phyloP scores from a whole-genome alignment of 202 grass and related monocot species.

The Musa balbisiana region DNA sequence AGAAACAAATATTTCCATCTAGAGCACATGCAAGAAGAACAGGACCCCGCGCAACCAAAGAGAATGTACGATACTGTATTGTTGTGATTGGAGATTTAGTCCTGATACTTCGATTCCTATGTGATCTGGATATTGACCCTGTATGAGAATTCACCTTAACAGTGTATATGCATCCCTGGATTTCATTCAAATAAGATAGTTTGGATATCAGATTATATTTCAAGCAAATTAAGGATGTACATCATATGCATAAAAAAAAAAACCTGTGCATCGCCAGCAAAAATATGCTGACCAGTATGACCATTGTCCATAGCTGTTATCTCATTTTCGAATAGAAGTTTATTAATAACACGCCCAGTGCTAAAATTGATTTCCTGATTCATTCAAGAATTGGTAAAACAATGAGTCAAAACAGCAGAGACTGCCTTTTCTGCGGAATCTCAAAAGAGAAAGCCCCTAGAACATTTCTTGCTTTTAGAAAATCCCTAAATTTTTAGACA shows the following conservation, averaged over 20 bases:
- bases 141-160: conserved; percentile 78
- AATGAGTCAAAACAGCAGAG: conserved; percentile 8
- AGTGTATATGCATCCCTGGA: conserved; percentile 81
- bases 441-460: not conserved
- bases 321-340: conserved; percentile 82
- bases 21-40: conserved; percentile 90
- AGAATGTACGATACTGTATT: conserved; percentile 81
- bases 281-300: conserved; percentile 92
- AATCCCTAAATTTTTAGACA: not conserved
- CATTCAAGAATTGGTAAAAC: conserved; percentile 23
- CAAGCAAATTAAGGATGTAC: not conserved
- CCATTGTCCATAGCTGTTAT: conserved; percentile 91
- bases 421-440: not conserved
- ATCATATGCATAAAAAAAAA: conserved; percentile 18
- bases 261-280: conserved; percentile 87
- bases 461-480: not conserved
- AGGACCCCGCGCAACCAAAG: conserved; percentile 66
- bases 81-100: conserved; percentile 71
- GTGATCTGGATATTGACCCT: conserved; percentile 71
- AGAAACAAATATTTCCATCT: conserved; percentile 89
- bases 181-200: conserved; percentile 17
- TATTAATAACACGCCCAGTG: conserved; percentile 82
- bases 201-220: not conserved
- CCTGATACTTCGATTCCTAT: conserved; percentile 78
- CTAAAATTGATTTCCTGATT: conserved; percentile 94